These are phyloP conservation scores for Candida tallmaniae DNA, from an alignment of 805 yeast genomes.

Conservation along the genomic window DNA sequence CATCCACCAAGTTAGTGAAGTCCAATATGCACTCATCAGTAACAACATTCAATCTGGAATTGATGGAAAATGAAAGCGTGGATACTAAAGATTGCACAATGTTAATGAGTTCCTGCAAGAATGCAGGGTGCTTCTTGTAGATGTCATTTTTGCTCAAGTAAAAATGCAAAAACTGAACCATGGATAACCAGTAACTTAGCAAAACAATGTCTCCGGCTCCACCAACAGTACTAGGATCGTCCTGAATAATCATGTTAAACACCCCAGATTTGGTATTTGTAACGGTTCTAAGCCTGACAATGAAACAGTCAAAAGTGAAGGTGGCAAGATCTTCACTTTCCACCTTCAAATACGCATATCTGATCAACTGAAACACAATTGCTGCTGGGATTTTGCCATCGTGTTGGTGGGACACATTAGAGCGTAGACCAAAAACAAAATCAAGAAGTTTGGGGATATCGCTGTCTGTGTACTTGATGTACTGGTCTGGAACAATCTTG, in stretches of 20 bases:
- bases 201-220: conserved; percentile 61
- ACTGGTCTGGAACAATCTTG: conserved; percentile 53
- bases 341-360: conserved; percentile 59
- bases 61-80: conserved; percentile 63
- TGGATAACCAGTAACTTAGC: conserved; percentile 86
- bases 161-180: conserved; percentile 69
- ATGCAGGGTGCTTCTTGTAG: conserved; percentile 49
- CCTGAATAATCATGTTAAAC: conserved; percentile 35
- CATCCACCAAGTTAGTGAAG: conserved; percentile 79
- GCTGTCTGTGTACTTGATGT: conserved; percentile 54
- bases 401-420: conserved; percentile 34
- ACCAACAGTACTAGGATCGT: conserved; percentile 20
- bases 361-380: conserved; percentile 60
- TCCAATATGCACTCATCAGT: conserved; percentile 67
- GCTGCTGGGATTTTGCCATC: conserved; percentile 63
- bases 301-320: conserved; percentile 54
- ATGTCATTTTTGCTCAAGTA: conserved; percentile 65
- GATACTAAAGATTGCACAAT: conserved; percentile 56
- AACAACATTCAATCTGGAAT: conserved; percentile 51
- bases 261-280: conserved; percentile 60
- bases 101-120: conserved; percentile 62
- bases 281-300: conserved; percentile 56
- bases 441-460: conserved; percentile 49
- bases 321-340: conserved; percentile 54
- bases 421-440: conserved; percentile 43